phyloP scores from a whole-genome alignment of 305 asterid genomes.

The Solanum hybrid region DNA sequence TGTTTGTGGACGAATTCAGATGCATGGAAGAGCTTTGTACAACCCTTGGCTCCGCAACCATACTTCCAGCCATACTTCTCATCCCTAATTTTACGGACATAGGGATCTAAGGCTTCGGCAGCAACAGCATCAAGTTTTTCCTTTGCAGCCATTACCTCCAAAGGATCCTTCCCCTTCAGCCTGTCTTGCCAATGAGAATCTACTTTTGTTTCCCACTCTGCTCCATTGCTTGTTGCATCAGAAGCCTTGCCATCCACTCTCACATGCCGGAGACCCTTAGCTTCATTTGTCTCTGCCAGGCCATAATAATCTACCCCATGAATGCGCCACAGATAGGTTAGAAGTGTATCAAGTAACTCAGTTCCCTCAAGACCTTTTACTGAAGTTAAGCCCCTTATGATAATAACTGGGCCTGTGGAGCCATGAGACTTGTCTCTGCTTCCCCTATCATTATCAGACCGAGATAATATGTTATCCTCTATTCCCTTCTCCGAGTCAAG shows the following conservation, averaged over 20 bases:
- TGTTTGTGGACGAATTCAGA: constrained; percentile 91
- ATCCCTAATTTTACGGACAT: constrained; percentile 93
- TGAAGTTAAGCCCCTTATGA: constrained; percentile 64
- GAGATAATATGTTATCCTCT: constrained; percentile 72
- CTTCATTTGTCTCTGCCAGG: constrained; percentile 67
- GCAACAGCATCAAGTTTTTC: constrained; percentile 94
- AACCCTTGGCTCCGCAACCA: constrained; percentile 99
- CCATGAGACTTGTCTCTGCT: constrained; percentile 81
- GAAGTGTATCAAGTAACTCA: constrained; percentile 88
- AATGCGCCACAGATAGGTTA: constrained; percentile 96
- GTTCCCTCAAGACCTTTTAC: constrained; percentile 92
- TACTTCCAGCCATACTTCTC: constrained; percentile 99
- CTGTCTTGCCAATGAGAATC: constrained; percentile 87
- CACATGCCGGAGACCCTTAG: constrained; percentile 84
- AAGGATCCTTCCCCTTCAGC: constrained; percentile 80
- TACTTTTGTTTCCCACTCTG: constrained; percentile 78
- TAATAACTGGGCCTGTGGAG: constrained; percentile 87
- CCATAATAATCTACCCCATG: constrained; percentile 98
- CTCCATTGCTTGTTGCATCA: constrained; percentile 41
- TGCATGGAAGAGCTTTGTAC: constrained; percentile 98
- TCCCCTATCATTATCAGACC: constrained; percentile 72
- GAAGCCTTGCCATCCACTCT: constrained; percentile 55
- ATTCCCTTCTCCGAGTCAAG: constrained; percentile 88
- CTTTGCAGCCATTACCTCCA: constrained; percentile 86
- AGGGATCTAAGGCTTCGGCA: constrained; percentile 82